Evolutionary conservation across 2,329 filamentous ascomycete genomes (phyloP), one percentile per base, ranked within the genome.

Genomic region (Botrytis medusae): DNA sequence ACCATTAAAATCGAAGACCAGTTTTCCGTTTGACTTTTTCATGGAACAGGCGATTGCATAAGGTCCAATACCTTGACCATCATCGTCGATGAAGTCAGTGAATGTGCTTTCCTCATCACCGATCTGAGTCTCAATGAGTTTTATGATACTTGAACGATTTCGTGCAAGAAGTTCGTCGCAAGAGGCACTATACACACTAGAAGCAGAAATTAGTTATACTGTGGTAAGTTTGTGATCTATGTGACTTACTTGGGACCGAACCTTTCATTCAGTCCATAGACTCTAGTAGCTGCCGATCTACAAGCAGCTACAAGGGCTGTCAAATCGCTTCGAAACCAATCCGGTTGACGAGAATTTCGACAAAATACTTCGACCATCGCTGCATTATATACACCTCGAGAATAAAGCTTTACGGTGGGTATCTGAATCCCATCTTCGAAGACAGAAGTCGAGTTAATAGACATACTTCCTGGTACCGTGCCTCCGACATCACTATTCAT

Each of bases 241-340:
- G 40, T 12, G 7, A 44, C 69, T 63, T 44, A 63, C 59, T 63
- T 63, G 8, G 70, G 62, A 46, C 70, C 61, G 44, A 72, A 72
- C 40, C 70, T 10, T 32, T 72, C 61, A 34, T 65, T 67, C 20
- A 68, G 16, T 29, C 68, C 70, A 32, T 62, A 72, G 32, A 72
- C 62, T 34, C 51, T 46, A 20, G 42, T 32, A 42, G 70, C 62
- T 8, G 70, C 62, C 10, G 57, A 70, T 42, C 59, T 37, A 62
- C 59, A 71, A 48, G 69, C 69, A 5, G 69, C 69, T 20, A 71
- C 69, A 63, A 71, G 69, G 2, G 69, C 69, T 14, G 59, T 71
- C 59, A 71, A 54, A 54, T 71, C 69, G 29, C 69, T 63, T 16
- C 69, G 44, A 37, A 71, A 63, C 59, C 59, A 63, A 71, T 71